Evolutionary conservation across 2,329 filamentous ascomycete genomes (phyloP), one percentile per base, ranked within the genome.

Genomic region (Grosmannia serpens): DNA sequence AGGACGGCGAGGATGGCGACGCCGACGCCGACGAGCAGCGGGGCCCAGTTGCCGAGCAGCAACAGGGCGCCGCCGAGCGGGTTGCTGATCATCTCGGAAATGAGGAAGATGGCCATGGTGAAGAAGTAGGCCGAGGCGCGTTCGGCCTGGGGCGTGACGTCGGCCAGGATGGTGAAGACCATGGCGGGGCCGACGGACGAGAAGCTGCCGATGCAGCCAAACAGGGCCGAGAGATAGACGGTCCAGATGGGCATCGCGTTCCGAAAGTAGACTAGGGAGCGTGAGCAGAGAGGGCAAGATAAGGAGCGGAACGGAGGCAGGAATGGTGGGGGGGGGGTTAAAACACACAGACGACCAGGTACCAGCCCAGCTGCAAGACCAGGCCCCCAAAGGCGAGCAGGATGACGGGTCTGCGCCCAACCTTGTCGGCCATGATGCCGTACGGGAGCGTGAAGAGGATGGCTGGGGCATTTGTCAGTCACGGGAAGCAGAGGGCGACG

Each of bases 351-450:
- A 70, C 64, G 17, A 62, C 10, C 29, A 64, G 59, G 47, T 55
- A 63, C 62, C 65, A 69, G 17, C 41, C 50, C 1, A 53, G 4
- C n/a, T 59, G 58, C 31, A 71, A 63, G 22, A 57, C 47, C 7
- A 67, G 17, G 0, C 66, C 65, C 1, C 60, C 5, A 41, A 59
- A n/a, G 0, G 70, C 63, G 22, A 76, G 46, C 7, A 71, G 67
- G 33, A 77, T 53, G 27, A 79, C 73, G 1, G 70, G 70, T 2
- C 69, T 69, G 44, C 76, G 71, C 5, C 76, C 76, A 61, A 74
- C 73, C 58, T 74, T 74, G 64, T 79, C 76, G 2, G 75, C 75
- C 35, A 79, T 63, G 27, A 78, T 70, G 0, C 75, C 75, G 29
- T 70, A 78, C 0, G 76, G 75, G 6, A 79, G 68, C n/a, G 77